Evolutionary conservation across 2,329 filamentous ascomycete genomes (phyloP).

Genomic region (Xylariales sp.): DNA sequence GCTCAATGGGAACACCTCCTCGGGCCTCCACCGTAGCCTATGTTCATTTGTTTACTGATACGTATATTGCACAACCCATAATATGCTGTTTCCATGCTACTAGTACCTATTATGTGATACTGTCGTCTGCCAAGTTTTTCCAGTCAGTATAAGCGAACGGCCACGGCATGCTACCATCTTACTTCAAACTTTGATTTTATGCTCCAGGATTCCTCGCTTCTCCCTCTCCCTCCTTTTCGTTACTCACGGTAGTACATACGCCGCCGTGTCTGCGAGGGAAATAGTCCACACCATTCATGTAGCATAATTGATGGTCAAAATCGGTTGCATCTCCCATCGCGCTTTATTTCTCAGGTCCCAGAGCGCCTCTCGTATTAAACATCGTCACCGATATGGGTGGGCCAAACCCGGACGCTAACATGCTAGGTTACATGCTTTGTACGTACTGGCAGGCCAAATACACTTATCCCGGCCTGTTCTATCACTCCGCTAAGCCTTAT

Average conservation of each 20-base stretch:
- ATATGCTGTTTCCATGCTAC: background rate
- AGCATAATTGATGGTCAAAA: conserved; percentile 17
- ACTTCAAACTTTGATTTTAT: conserved; percentile 1
- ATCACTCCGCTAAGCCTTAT: conserved; percentile 35
- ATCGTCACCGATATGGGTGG: conserved; percentile 24
- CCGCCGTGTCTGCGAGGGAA: background rate
- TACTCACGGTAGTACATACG: background rate
- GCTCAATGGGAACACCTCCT: conserved; percentile 2
- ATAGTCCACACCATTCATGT: conserved; percentile 14
- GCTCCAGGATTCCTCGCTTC: background rate
- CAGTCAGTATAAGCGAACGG: conserved; percentile 3
- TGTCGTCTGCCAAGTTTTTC: background rate
- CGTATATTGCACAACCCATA: background rate
- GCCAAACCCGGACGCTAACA: background rate
- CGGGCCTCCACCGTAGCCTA: background rate
- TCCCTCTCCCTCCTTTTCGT: background rate
- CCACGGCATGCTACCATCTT: background rate
- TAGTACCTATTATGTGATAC: conserved; percentile 17
- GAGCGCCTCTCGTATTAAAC: conserved; percentile 29
- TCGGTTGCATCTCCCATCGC: background rate
- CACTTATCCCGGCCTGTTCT: conserved; percentile 3
- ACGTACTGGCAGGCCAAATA: background rate
- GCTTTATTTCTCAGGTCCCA: conserved; percentile 7
- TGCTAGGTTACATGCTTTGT: background rate
- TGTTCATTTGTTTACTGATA: background rate